Base-by-base conservation (phyloP, 1,139 yeast genomes). In the Geotrichum australiense region DNA sequence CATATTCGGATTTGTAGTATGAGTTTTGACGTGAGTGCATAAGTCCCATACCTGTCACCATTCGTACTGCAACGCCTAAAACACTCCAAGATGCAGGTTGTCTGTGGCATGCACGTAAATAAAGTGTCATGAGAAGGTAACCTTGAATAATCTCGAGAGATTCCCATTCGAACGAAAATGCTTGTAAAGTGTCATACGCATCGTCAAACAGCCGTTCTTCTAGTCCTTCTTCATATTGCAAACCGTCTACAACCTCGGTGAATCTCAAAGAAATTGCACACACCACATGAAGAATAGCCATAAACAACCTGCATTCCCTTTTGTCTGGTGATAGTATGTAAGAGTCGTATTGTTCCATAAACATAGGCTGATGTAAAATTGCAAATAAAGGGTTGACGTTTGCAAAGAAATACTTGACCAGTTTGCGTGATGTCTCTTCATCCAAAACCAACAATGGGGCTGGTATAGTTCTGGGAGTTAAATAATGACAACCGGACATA, bases 151-250 rank as follows among this genome's bases (percentile, higher is more conserved):
- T 65, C 54, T 79, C 86, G 47, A 74, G 70, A 16, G 79, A 70
- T 53, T 78, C 82, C 83, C 84, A 78, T 55, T 78, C 82, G 56
- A 78, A 77, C 35, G 77, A 66, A 36, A 78, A 61, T 14, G 69
- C 66, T 16, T 67, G 62, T 5, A 77, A 62, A 10, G 77, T 69
- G 19, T 62, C 57, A 55, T 73, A 63, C 4, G 74, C 69, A 46
- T 71, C 72, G 47, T 70, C 71, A 58, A 79, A 79, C 34, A 76
- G 58, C 26, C 53, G 47, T 47, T 75, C 80, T 53, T 79, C 86
- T 3, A 71, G 50, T 0, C 73, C 69, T 16, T 60, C 56, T 6
- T 64, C 63, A 34, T 57, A 53, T 18, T 42, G 35, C 15, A 45
- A 41, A 35, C 43, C 48, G 40, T 64, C 64, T 42, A 61, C 60